Percentiles rank a stretch among this genome's conserved stretches.
These are phyloP conservation scores for Eimeria sp. DNA, from an alignment of 169 alveolate genomes.

Conservation along the genomic window DNA sequence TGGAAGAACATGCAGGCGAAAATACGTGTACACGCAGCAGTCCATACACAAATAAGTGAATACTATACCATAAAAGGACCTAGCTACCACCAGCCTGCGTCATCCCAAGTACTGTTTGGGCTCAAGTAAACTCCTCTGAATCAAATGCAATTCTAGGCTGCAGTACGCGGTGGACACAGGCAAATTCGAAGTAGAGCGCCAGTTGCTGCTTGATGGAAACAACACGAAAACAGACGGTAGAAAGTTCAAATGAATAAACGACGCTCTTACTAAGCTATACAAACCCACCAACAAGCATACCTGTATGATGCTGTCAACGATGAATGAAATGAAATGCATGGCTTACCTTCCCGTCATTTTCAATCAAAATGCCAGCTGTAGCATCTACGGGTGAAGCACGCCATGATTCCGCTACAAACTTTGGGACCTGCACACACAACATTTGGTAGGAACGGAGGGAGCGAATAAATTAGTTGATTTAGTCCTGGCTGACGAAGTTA, in stretches of 20 bases:
- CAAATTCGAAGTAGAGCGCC: not conserved
- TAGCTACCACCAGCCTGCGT: not conserved
- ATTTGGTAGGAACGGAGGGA: not conserved
- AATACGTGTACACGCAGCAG: not conserved
- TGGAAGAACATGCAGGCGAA: no score
- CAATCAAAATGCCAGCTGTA: not conserved
- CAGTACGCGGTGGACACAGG: not conserved
- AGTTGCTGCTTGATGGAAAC: not conserved
- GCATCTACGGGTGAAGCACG: not conserved
- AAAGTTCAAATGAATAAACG: not conserved
- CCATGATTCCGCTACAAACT: slow-evolving; percentile 26
- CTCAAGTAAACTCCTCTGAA: not conserved
- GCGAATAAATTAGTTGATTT: not conserved
- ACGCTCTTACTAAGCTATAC: not conserved
- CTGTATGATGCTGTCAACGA: not conserved
- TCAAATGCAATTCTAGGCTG: not conserved
- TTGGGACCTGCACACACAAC: not conserved
- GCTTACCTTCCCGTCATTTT: slow-evolving; percentile 1
- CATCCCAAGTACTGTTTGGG: not conserved
- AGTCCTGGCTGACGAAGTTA: not conserved
- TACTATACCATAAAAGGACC: no score
- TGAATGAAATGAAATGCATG: not conserved
- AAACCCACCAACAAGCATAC: not conserved
- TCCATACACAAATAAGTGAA: not conserved
- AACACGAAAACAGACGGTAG: not conserved